A percentile compares a stretch with the other conserved stretches of the same genome.
These are phyloP conservation scores for Tetradesmus lagerheimii DNA, from an alignment of 139 green algal genomes.

Conservation along the genomic window DNA sequence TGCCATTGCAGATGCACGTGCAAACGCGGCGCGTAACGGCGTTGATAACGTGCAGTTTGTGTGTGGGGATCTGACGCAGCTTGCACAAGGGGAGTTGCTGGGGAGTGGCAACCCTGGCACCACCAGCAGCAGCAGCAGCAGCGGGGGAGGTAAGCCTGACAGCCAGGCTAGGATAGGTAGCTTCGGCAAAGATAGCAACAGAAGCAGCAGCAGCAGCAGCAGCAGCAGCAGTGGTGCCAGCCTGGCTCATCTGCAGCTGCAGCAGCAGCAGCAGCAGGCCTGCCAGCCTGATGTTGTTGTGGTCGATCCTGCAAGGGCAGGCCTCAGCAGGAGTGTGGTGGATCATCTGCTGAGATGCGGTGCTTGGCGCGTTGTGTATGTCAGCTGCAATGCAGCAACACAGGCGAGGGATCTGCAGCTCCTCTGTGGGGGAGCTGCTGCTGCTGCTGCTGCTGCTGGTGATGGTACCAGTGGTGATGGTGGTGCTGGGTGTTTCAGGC, in stretches of 20 bases:
- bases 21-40: conserved; percentile 84
- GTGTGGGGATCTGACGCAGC: conserved; percentile 36
- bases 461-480: neutral
- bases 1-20: conserved; percentile 31
- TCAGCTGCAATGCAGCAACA: conserved; percentile 87
- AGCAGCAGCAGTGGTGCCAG: neutral
- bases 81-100: neutral
- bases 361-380: conserved; percentile 86
- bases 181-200: no score
- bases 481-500: conserved; percentile 50
- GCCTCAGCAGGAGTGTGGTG: conserved; percentile 72
- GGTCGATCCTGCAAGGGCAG: conserved; percentile 85
- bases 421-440: conserved; percentile 52
- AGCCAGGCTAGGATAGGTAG: neutral
- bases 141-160: no score
- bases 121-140: no score
- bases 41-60: conserved; percentile 84
- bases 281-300: conserved; percentile 64
- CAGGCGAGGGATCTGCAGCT: conserved; percentile 72
- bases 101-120: neutral
- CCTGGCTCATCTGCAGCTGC: neutral
- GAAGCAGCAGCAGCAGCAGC: neutral
- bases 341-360: conserved; percentile 63
- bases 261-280: neutral
- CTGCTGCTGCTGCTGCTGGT: neutral